phyloP scores from a whole-genome alignment of 2,329 filamentous ascomycete species.

The Colletotrichum plurivorum region DNA sequence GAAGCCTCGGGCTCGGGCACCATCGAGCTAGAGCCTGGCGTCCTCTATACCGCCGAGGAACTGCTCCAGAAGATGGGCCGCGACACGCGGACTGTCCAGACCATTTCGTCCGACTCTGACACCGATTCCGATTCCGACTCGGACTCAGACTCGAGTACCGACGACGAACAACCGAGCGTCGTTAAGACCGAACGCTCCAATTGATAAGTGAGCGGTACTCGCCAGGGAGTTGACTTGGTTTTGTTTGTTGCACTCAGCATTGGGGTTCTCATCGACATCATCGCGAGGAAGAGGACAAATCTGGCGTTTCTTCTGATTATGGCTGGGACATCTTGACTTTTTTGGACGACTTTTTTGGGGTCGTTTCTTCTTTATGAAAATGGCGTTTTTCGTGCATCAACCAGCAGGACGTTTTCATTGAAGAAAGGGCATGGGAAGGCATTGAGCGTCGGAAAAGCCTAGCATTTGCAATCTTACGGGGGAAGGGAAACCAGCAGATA shows the following conservation, averaged over 20 bases:
- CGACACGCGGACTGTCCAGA: neutral
- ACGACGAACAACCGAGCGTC: neutral
- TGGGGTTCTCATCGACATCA: too few relatives aligned
- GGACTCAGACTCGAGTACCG: conserved; percentile 27
- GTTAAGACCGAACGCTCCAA: neutral
- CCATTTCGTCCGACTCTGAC: neutral
- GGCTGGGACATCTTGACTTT: neutral
- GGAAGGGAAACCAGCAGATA: too few relatives aligned
- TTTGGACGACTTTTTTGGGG: neutral
- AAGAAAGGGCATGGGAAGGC: too few relatives aligned
- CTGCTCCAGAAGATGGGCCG: conserved; percentile 13
- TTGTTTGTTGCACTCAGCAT: too few relatives aligned
- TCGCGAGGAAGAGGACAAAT: neutral
- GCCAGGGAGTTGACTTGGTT: too few relatives aligned
- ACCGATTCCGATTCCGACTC: conserved; percentile 9
- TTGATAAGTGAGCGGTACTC: too few relatives aligned
- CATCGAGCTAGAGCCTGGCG: conserved; percentile 39
- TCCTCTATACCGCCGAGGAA: conserved; percentile 44
- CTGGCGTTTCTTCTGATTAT: neutral
- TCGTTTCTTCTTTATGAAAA: neutral
- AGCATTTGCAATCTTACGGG: too few relatives aligned
- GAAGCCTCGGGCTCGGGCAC: neutral
- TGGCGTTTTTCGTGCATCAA: neutral
- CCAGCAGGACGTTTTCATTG: too few relatives aligned
- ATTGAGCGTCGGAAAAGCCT: too few relatives aligned